phyloP scores from a whole-genome alignment of 2,329 filamentous ascomycete genomes.

The Neocucurbitaria cava region DNA sequence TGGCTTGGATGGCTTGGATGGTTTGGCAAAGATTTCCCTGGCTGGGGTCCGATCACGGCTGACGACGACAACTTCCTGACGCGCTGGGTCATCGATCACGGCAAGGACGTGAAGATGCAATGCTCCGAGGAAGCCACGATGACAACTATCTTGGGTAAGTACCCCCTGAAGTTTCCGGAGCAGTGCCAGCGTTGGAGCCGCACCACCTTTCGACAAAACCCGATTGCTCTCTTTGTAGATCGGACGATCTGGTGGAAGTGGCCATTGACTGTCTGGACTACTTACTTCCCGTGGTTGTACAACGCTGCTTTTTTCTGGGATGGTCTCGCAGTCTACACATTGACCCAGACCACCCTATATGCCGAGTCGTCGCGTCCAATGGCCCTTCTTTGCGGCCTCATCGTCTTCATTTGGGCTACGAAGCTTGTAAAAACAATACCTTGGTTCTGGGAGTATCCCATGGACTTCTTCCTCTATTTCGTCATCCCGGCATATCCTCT shows the following conservation, averaged over 20 bases:
- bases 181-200: conserved; percentile 39
- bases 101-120: conserved; percentile 62
- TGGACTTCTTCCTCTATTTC: conserved; percentile 29
- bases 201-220: conserved; percentile 33
- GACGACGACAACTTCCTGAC: conserved; percentile 59
- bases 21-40: conserved; percentile 6
- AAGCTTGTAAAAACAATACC: conserved; percentile 31
- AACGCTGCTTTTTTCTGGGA: conserved; percentile 35
- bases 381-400: conserved; percentile 1
- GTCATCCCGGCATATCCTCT: conserved; percentile 22
- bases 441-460: conserved; percentile 28
- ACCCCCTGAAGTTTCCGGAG: conserved; percentile 19
- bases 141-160: conserved; percentile 54
- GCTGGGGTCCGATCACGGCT: conserved; percentile 29
- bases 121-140: conserved; percentile 57
- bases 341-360: conserved; percentile 15
- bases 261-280: conserved; percentile 30
- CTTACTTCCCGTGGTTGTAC: conserved; percentile 34
- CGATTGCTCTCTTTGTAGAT: conserved; percentile 25
- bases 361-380: conserved; percentile 2
- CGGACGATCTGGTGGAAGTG: conserved; percentile 33
- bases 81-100: conserved; percentile 55
- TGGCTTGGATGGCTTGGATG: too few relatives aligned
- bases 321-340: conserved; percentile 8
- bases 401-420: conserved; percentile 21